Evolutionary conservation across 164 flowering plant species (phyloP), one percentile per base, ranked within the genome.

Genomic region (Cinnamomum chago): DNA sequence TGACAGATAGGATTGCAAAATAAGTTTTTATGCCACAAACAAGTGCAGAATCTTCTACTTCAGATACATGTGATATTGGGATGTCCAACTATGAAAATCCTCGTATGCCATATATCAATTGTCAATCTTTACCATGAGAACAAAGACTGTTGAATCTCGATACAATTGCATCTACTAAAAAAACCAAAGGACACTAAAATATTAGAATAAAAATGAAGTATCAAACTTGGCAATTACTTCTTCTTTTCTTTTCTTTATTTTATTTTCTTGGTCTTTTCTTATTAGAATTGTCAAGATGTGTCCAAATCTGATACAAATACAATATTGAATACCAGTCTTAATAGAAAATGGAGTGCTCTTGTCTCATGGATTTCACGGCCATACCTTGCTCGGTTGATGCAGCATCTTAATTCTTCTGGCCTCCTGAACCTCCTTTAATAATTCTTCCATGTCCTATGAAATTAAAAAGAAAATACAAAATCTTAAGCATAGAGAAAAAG

Each of bases 301-400:
- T 55, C 60, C 60, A 55, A 6, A 55, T 55, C 18, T 55, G 60
- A 55, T 5, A 55, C n/a, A 20, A 20, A 55, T 14, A 55, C 60
- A 55, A 55, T 55, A 55, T 20, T 55, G 60, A 15, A 15, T 15
- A 55, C n/a, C n/a, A 17, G 13, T 15, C 60, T 55, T 55, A 4
- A 14, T 55, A 55, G n/a, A 15, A 15, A 55, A 55, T 17, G 17
- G 17, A 55, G 60, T 15, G 7, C 18, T 5, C n/a, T 15, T 55
- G 60, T 55, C 6, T 15, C 60, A 55, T 12, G n/a, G 6, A 52
- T 47, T 65, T 22, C 35, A 30, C 5, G 27, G 30, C 50, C 35
- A 67, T 79, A 92, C 99, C 94, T 89, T 94, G 89, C 90, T 92
- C 35, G 99, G 98, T 69, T 96, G 98, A 86, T 96, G 99, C 82